Base-by-base conservation (phyloP, 495 filamentous ascomycete genomes). In the Hyaloscypha bicolor region DNA sequence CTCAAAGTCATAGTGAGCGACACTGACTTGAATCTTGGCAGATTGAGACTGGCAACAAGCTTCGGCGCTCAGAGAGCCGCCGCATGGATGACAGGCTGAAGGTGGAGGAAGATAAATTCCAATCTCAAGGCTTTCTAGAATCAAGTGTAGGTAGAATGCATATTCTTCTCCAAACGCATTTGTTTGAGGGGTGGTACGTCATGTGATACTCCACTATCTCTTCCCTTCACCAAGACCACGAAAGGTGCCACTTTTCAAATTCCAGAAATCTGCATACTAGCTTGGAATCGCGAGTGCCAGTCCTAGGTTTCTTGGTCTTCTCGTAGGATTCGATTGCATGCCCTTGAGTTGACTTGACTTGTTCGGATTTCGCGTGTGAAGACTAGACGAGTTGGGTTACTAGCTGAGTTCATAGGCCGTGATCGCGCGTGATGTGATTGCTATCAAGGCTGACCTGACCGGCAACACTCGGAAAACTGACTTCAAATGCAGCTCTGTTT, bases 31-130 rank as follows among this genome's bases (percentile, higher is more conserved):
- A 14, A 11, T 48, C 42, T 48, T 14, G 9, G 42, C 42, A 56
- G 67, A 22, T 48, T 73, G 68, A 88, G 94, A 69, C 90, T 96
- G 71, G 93, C 93, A 72, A 90, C 92, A 51, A 87, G 86, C 14
- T 93, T 96, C 71, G 95, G 94, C 11, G 92, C 89, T 21, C 89
- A 88, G 76, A 83, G 93, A 71, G 91, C 96, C 19, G 84, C 92
- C 12, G 84, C 93, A 63, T 99, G 95, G 95, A 90, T 99, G 87
- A 88, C 86, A 60, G 88, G 90, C 62, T 97, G 79, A 83, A 14
- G 11, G 6, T 30, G 11, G 21, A 62, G 39, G 53, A 59, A n/a
- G 12, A 42, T 19, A 59, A 42, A 32, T 30, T 48, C 42, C 42
- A 14, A 16, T 48, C 6, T 2, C 16, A 14, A 48, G 8, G 42